A percentile compares a stretch with the other conserved stretches of the same genome.
phyloP scores from a whole-genome alignment of 176 grass and related monocot genomes.

The Carex scoparia region DNA sequence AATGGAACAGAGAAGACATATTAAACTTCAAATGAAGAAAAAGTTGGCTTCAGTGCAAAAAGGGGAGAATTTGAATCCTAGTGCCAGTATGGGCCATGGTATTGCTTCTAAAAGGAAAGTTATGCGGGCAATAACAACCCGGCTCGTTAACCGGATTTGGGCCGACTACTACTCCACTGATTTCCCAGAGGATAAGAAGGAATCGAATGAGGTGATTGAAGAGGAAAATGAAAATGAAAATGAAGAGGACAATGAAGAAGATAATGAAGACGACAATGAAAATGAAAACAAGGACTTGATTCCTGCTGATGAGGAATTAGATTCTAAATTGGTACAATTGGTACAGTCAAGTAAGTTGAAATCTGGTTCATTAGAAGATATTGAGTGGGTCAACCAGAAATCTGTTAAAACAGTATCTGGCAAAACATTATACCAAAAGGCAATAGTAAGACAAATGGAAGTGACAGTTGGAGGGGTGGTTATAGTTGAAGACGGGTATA shows the following conservation, averaged over 20 bases:
- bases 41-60: constrained; percentile 43
- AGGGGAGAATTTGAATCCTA: constrained; percentile 78
- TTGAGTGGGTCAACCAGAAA: constrained; percentile 58
- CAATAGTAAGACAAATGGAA: constrained; percentile 46
- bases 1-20: constrained; percentile 82
- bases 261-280: constrained; percentile 70
- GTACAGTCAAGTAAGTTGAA: constrained; percentile 39
- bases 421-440: constrained; percentile 49
- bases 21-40: constrained; percentile 87
- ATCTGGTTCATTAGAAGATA: constrained; percentile 43
- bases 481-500: constrained; percentile 65
- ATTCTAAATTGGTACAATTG: constrained; percentile 31
- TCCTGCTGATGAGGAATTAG: constrained; percentile 45
- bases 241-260: constrained; percentile 39
- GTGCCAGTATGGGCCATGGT: constrained; percentile 53
- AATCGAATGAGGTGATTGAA: constrained; percentile 42
- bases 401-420: constrained; percentile 53
- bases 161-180: constrained; percentile 77
- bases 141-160: constrained; percentile 77
- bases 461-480: constrained; percentile 48
- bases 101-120: constrained; percentile 62
- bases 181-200: constrained; percentile 80
- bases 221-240: constrained; percentile 52
- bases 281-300: constrained; percentile 70
- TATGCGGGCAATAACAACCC: constrained; percentile 92